Base-by-base conservation (phyloP, 768 basidiomycete genomes). In the Cystobasidium onofrii region DNA sequence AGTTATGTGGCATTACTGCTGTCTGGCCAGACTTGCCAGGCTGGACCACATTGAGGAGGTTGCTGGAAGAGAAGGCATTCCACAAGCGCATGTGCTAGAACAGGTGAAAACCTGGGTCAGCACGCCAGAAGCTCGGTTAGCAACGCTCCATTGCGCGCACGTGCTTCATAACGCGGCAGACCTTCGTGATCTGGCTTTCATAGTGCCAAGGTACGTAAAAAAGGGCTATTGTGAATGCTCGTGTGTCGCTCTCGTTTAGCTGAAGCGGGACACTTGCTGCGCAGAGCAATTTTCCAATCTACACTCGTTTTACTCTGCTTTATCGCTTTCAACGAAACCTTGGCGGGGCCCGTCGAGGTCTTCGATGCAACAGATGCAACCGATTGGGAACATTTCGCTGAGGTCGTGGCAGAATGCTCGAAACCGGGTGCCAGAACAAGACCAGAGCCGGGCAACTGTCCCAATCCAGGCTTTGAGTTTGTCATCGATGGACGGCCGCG, bases 1-100 rank as follows among this genome's bases (percentile, higher is more conserved):
- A 27, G 57, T 64, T 13, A 27, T 64, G 27, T 64, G 63, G 63
- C 63, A 64, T 27, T 64, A 64, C 25, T 64, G 63, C 63, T 64
- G 63, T 34, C 36, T 64, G 15, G 31, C 39, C 10, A 34, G 44
- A 15, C 63, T 64, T 17, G 44, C 63, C 15, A 46, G 27, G 18
- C 63, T 64, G 15, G 63, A 64, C 39, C 23, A 64, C 4, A 36
- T 64, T 12, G 63, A 64, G 27, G 39, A 46, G 17, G 36, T 64
- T 4, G 44, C 44, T 12, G 63, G 63, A 3, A 41, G 63, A n/a
- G 44, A 64, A 64, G 63, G 63, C 17, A 34, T 36, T 41, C 63
- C 63, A 12, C 36, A 46, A n/a, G 12, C 33, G 15, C 39, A 64
- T 36, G 44, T 27, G 15, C 7, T 64, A 10, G 39, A 64, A 36